Evolutionary conservation across 441 rosid genomes (phyloP), one percentile per base, ranked within the genome.

Genomic region (Arabidopsis lyrata): DNA sequence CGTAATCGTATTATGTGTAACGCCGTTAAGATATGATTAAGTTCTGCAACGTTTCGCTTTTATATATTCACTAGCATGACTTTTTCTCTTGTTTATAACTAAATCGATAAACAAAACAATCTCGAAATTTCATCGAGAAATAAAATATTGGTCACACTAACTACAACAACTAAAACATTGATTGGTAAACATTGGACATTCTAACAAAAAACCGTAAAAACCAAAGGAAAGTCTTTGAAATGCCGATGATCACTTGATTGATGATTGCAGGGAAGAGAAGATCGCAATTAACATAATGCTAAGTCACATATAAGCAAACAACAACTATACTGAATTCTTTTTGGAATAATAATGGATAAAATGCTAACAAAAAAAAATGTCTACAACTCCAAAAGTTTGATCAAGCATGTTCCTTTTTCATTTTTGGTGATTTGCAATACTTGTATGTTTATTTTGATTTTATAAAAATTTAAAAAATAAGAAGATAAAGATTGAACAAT

Each of bases 401-500:
- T 49, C 52, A 38, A 12, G 3, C 49, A 36, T 58, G 11, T 9
- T 14, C 2, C 5, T 15, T 20, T 0, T 39, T 49, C 4, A 1
- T 3, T 27, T 27, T 29, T n/a, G 2, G 13, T 42, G 10, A 15
- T 50, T 10, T 27, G 34, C 12, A 57, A 9, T 5, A 35, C 60
- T 35, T 45, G 11, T 20, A 41, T 27, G 10, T 36, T 10, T 55
- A 10, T 63, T 63, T 68, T 22, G 41, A 38, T 34, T 32, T 59
- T 18, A 54, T 32, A 60, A 53, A 62, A 9, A 1, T 20, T 48
- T 13, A 1, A 7, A 58, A 31, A 22, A 10, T 14, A 77, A 65
- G 49, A 69, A 75, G 82, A 78, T 83, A 70, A 83, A 81, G 62
- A 72, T 53, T 71, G 77, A 80, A 56, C 31, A 62, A 62, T 59